phyloP scores from a whole-genome alignment of 192 early-diverging fungal genomes.

The Lunasporangiospora selenospora region DNA sequence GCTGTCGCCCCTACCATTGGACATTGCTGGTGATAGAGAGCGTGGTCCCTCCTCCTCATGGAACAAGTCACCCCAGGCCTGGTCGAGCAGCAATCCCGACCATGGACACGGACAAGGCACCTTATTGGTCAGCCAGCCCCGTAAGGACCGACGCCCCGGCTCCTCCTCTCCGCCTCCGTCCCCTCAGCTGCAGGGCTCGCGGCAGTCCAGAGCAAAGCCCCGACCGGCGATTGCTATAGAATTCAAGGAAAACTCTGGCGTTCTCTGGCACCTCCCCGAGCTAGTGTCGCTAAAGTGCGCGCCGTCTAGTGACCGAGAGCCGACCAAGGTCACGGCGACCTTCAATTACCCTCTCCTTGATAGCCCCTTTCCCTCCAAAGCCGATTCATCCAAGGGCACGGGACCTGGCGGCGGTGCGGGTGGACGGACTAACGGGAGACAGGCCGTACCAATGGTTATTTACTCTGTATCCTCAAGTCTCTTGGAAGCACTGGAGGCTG shows the following conservation, averaged over 20 bases:
- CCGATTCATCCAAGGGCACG: too few species aligned
- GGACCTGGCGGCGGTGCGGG: too few species aligned
- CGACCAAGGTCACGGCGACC: conserved; percentile 24
- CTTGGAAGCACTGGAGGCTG: conserved; percentile 26
- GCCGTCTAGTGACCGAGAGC: conserved; percentile 15
- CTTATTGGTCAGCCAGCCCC: too few species aligned
- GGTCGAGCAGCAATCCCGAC: background rate
- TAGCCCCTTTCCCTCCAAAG: too few species aligned
- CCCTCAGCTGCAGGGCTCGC: conserved; percentile 9
- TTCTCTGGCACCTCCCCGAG: conserved; percentile 51
- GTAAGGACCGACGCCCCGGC: background rate
- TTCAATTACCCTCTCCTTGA: conserved; percentile 11
- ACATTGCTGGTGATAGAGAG: too few species aligned
- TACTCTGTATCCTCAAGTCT: conserved; percentile 16
- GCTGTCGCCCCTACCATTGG: too few species aligned
- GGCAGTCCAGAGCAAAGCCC: too few species aligned
- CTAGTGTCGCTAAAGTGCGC: conserved; percentile 50
- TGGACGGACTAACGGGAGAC: too few species aligned
- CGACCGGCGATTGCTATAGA: conserved; percentile 62
- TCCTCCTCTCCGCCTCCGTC: background rate
- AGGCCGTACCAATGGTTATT: too few species aligned
- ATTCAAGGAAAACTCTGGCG: conserved; percentile 58
- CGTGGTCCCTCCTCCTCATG: background rate
- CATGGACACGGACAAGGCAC: too few species aligned
- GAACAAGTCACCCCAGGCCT: background rate